Evolutionary conservation across 1,139 yeast species (phyloP).

Genomic region (Geotrichum armillariae): DNA sequence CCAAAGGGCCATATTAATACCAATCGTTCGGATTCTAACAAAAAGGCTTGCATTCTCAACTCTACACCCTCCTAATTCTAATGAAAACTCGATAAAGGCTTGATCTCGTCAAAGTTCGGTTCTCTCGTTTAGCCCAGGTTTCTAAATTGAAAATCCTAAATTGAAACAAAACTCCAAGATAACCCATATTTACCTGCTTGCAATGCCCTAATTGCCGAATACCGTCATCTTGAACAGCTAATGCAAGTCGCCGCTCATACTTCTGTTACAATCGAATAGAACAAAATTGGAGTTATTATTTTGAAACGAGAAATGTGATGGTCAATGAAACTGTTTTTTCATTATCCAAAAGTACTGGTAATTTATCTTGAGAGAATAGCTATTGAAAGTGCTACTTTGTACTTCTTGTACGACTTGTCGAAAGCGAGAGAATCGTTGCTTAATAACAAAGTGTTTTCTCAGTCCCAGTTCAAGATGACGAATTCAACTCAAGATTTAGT

Average conservation of each 20-base stretch:
- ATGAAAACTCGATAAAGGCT: too few species aligned
- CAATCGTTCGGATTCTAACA: too few species aligned
- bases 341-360: constrained; percentile 71
- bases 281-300: constrained; percentile 52
- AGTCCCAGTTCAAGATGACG: constrained; percentile 48
- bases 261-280: constrained; percentile 61
- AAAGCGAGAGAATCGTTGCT: constrained; percentile 73
- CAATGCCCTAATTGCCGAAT: too few species aligned
- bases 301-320: constrained; percentile 69
- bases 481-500: constrained; percentile 65
- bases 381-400: constrained; percentile 78
- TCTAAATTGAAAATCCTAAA: too few species aligned
- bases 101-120: too few species aligned
- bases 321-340: constrained; percentile 67
- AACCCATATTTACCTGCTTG: too few species aligned
- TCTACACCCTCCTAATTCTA: too few species aligned
- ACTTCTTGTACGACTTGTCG: constrained; percentile 63
- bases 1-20: too few species aligned
- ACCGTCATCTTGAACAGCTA: constrained; percentile 58
- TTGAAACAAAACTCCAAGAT: too few species aligned
- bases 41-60: too few species aligned
- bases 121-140: too few species aligned
- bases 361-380: constrained; percentile 87
- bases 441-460: constrained; percentile 55
- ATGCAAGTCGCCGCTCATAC: constrained; percentile 67